Conservation (phyloP, 140 eudicot genomes). For the Senecio squalidus region DNA sequence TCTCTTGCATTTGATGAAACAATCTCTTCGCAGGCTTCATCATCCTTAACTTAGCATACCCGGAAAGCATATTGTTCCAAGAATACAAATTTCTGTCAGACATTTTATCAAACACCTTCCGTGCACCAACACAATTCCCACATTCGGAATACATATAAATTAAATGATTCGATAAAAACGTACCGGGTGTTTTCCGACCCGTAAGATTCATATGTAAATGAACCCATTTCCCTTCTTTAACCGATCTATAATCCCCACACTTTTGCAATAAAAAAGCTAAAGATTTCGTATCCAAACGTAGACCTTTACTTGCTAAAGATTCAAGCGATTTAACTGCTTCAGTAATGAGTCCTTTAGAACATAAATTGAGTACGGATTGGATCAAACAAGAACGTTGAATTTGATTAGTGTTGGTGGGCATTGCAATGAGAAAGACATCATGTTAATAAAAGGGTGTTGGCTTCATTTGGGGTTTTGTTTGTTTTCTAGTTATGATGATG, state of each 20-base stretch:
- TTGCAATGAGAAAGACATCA: slow-evolving; percentile 26
- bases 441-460: slow-evolving; percentile 13
- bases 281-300: slow-evolving; percentile 42
- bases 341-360: slow-evolving; percentile 48
- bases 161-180: slow-evolving; percentile 48
- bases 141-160: slow-evolving; percentile 56
- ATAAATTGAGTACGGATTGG: slow-evolving; percentile 37
- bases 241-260: slow-evolving; percentile 42
- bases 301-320: slow-evolving; percentile 38
- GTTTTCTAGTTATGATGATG: too few relatives aligned
- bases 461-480: slow-evolving; percentile 16
- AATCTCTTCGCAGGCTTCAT: slow-evolving; percentile 45
- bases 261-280: slow-evolving; percentile 42
- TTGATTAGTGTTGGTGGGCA: slow-evolving; percentile 30
- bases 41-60: slow-evolving; percentile 72
- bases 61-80: slow-evolving; percentile 81
- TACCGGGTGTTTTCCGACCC: slow-evolving; percentile 46
- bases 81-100: slow-evolving; percentile 51
- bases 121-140: slow-evolving; percentile 53
- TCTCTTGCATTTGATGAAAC: slow-evolving; percentile 57
- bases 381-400: slow-evolving; percentile 42
- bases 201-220: slow-evolving; percentile 60
- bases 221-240: slow-evolving; percentile 67
- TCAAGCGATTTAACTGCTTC: slow-evolving; percentile 50
- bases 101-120: slow-evolving; percentile 79